These are phyloP conservation scores for Aureobasidium subglaciale DNA, from an alignment of 2,329 filamentous ascomycete species.

Conservation along the genomic window DNA sequence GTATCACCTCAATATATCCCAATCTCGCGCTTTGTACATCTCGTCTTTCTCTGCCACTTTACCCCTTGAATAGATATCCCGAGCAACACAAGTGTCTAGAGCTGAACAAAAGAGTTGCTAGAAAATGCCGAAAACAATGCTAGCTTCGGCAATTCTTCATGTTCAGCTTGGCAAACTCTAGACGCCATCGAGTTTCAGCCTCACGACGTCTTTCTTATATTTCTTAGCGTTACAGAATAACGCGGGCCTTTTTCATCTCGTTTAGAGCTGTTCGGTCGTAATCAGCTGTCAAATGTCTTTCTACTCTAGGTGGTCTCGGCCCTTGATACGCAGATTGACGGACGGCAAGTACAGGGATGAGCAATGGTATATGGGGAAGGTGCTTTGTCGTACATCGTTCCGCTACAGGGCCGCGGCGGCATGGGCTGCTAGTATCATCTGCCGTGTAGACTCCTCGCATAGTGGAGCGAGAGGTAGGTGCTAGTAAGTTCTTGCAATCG, in stretches of 20 bases:
- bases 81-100: not conserved
- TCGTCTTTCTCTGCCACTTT: not conserved
- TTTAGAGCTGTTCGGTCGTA: not conserved
- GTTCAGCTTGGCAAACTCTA: not conserved
- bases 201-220: not conserved
- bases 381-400: not conserved
- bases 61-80: not conserved
- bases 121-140: not conserved
- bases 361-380: not conserved
- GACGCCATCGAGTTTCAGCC: slow-evolving; percentile 1
- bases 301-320: not conserved
- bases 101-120: not conserved
- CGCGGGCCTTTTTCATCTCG: slow-evolving; percentile 9
- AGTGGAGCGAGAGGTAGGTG: not conserved
- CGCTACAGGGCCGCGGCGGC: not conserved
- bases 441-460: not conserved
- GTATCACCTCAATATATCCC: slow-evolving; percentile 10
- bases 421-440: not conserved
- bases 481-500: not conserved
- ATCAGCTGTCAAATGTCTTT: not conserved
- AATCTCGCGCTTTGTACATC: not conserved
- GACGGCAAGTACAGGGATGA: not conserved
- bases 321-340: not conserved
- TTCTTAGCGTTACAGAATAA: not conserved
- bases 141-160: not conserved